Conservation (phyloP, 352 stramenopile genomes). For the Aphanomyces cochlioides region DNA sequence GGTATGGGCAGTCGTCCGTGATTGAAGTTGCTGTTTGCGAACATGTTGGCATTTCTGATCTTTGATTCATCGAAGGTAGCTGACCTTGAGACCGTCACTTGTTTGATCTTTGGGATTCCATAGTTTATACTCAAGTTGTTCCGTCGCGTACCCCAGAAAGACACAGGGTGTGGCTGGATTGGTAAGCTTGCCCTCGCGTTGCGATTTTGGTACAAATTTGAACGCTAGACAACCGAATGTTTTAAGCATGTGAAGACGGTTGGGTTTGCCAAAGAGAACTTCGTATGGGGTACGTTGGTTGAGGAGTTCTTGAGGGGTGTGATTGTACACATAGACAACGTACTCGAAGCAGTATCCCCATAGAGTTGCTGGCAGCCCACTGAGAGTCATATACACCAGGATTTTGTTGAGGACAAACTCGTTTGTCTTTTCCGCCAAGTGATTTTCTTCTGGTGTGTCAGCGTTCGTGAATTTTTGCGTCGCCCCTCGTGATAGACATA, state of each 20-base stretch:
- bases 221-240: slow-evolving; percentile 30
- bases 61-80: slow-evolving; percentile 17
- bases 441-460: not conserved
- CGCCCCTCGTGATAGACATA: too few species aligned
- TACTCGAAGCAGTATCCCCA: too few species aligned
- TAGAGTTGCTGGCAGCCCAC: too few species aligned
- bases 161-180: slow-evolving; percentile 20
- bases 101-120: slow-evolving; percentile 10
- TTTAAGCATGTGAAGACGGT: slow-evolving; percentile 16
- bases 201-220: slow-evolving; percentile 21
- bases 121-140: not conserved
- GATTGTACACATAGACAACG: too few species aligned
- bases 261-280: not conserved
- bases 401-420: not conserved
- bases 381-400: too few species aligned
- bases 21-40: not conserved
- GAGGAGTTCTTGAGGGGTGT: too few species aligned
- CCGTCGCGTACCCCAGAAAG: slow-evolving; percentile 10
- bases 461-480: not conserved
- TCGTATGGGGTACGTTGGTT: slow-evolving; percentile 1
- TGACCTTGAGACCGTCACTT: slow-evolving; percentile 8
- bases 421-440: slow-evolving; percentile 11
- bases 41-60: slow-evolving; percentile 9
- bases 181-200: slow-evolving; percentile 23
- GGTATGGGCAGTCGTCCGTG: slow-evolving; percentile 15